phyloP scores from a whole-genome alignment of 2,329 filamentous ascomycete species.

The Nothomitra cinnamomea region DNA sequence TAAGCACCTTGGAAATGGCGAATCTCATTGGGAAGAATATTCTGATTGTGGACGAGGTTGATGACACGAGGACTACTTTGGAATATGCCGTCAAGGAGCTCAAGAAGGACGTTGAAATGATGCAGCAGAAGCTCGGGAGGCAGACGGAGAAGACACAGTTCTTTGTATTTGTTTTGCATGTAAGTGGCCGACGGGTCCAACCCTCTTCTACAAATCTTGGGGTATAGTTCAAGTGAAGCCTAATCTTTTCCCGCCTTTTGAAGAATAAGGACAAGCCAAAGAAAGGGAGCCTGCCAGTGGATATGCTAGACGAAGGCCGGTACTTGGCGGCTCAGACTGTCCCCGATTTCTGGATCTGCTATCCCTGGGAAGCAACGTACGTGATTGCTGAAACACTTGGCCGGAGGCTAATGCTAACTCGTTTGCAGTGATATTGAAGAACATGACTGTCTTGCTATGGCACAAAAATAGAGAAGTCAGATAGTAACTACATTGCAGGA shows the following conservation, averaged over 20 bases:
- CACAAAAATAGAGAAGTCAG: constrained; percentile 11
- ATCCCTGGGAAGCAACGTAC: constrained; percentile 86
- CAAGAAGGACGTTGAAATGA: constrained; percentile 80
- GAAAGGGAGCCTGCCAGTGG: constrained; percentile 68
- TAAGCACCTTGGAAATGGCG: constrained; percentile 70
- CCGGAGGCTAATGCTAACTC: not conserved
- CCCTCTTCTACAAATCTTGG: not conserved
- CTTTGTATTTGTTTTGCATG: constrained; percentile 87
- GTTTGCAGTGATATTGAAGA: constrained; percentile 60
- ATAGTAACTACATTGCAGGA: not conserved
- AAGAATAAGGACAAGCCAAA: constrained; percentile 96
- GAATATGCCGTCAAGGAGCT: constrained; percentile 89
- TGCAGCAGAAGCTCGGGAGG: constrained; percentile 54
- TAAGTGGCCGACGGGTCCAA: constrained; percentile 26
- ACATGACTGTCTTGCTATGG: constrained; percentile 56
- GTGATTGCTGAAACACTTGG: constrained; percentile 14
- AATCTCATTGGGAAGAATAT: constrained; percentile 84
- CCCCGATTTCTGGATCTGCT: constrained; percentile 95
- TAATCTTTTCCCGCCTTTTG: not conserved
- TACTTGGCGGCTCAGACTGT: constrained; percentile 82
- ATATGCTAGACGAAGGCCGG: constrained; percentile 54
- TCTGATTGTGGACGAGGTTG: constrained; percentile 87
- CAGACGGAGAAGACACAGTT: constrained; percentile 66
- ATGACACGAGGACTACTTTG: constrained; percentile 84
- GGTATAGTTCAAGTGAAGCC: not conserved